phyloP scores from a whole-genome alignment of 805 yeast genomes.

The Pichia phayaonensis region DNA sequence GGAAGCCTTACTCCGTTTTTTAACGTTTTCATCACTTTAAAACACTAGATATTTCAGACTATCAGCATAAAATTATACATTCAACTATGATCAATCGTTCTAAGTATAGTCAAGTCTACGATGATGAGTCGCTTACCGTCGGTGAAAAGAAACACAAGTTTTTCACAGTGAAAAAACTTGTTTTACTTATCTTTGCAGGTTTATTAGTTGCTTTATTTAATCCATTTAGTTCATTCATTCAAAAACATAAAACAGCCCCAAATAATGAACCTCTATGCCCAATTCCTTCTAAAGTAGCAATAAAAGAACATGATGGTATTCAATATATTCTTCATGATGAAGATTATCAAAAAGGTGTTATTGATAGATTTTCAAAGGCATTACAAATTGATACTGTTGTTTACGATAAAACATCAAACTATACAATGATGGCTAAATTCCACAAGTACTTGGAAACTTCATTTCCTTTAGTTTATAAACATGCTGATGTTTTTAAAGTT shows the following conservation, averaged over 20 bases:
- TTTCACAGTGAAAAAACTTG: slow-evolving; percentile 1
- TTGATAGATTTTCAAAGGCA: slow-evolving; percentile 38
- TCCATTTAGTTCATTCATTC: background rate
- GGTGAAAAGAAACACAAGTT: background rate
- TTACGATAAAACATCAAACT: slow-evolving; percentile 18
- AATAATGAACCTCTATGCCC: slow-evolving; percentile 17
- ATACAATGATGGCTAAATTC: slow-evolving; percentile 18
- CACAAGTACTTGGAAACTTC: slow-evolving; percentile 13
- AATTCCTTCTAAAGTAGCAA: slow-evolving; percentile 17
- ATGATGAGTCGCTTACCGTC: background rate
- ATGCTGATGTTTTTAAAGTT: slow-evolving; percentile 41
- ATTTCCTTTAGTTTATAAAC: slow-evolving; percentile 30
- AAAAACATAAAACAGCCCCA: background rate
- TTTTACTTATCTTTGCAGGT: slow-evolving; percentile 3
- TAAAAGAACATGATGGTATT: slow-evolving; percentile 12
- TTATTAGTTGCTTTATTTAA: background rate
- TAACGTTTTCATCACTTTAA: too few species aligned
- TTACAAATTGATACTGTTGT: slow-evolving; percentile 46
- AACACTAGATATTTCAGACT: too few species aligned
- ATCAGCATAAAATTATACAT: too few species aligned
- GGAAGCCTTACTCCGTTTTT: background rate
- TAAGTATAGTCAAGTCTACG: background rate
- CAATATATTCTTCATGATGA: slow-evolving; percentile 29
- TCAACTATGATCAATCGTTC: background rate
- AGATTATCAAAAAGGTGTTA: slow-evolving; percentile 30